Evolutionary conservation across 2,329 filamentous ascomycete species (phyloP), one percentile per base, ranked within the genome.

Genomic region (Paraconiothyrium sp.): DNA sequence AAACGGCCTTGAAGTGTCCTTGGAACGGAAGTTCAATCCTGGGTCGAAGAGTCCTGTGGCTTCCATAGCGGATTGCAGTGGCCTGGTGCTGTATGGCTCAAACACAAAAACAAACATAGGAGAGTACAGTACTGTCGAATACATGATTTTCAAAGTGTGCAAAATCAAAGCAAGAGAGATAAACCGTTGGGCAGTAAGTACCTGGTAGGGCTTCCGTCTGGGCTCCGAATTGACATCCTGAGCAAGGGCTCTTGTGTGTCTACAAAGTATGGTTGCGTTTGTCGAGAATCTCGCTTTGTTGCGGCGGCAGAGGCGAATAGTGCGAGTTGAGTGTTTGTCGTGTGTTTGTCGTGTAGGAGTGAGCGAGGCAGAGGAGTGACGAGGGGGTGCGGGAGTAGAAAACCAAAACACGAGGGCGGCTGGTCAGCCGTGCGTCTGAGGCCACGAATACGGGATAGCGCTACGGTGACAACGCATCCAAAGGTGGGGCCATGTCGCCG

Each of bases 161-260:
- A 69, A 64, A 69, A 66, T 60, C 54, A 72, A 73, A 64, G 66
- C 71, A 62, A 37, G 63, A 63, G 69, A 66, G 69, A 66, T 68
- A 68, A 71, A 78, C 74, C 76, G 64, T 73, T 76, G 77, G 76
- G 76, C 74, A 77, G 73, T 79, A 79, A 79, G 75, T 79, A 79
- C 77, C 77, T 79, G 68, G 76, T 73, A 69, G 74, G 70, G 76
- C 73, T 72, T 79, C 72, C 71, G 72, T 76, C 71, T 77, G 76
- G 77, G 73, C 75, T 79, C 76, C 76, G 77, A 79, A 74, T 75
- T 78, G 76, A 76, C 77, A 79, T 79, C 73, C 76, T 79, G 77
- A 79, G 74, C 76, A 72, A 74, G 72, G 73, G 76, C 75, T 78
- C 75, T 74, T 72, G 65, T 59, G 54, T 68, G 57, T 58, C 65